Evolutionary conservation across 352 stramenopile genomes (phyloP).

Genomic region (Aphanomyces invadans): DNA sequence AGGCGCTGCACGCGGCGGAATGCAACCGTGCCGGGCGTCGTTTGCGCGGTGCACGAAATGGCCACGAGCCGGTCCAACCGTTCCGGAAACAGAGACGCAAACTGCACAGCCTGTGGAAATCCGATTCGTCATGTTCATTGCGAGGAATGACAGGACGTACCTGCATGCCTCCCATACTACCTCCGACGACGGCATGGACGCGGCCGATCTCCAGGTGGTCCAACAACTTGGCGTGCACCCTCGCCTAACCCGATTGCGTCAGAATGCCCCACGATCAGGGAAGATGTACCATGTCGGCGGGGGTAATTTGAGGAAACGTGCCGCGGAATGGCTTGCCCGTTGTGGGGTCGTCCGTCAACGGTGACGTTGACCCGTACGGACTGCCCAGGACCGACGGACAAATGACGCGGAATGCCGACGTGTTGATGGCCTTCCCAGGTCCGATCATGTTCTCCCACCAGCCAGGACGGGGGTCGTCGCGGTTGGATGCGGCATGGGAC

Average conservation of each 20-base stretch:
- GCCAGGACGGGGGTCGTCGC: conserved; percentile 61
- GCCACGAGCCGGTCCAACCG: conserved; percentile 59
- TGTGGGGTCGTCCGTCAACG: conserved; percentile 45
- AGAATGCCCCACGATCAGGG: not conserved
- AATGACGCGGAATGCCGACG: conserved; percentile 83
- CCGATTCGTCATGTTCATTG: not conserved
- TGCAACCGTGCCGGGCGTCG: conserved; percentile 76
- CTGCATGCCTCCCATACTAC: conserved; percentile 79
- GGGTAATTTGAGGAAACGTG: conserved; percentile 77
- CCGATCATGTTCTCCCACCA: conserved; percentile 88
- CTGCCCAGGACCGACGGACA: conserved; percentile 76
- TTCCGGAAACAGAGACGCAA: conserved; percentile 72
- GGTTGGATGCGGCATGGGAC: conserved; percentile 74
- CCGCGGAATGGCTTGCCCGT: conserved; percentile 58
- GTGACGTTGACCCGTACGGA: conserved; percentile 77
- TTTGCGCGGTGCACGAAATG: conserved; percentile 82
- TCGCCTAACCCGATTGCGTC: conserved; percentile 30
- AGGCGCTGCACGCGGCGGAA: conserved; percentile 77
- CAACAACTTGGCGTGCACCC: conserved; percentile 65
- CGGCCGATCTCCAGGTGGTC: conserved; percentile 64
- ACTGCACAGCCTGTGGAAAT: conserved; percentile 61
- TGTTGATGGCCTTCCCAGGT: conserved; percentile 80
- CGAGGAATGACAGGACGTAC: not conserved
- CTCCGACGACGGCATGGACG: conserved; percentile 77
- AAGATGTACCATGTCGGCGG: conserved; percentile 65